A percentile compares a stretch with the other conserved stretches of the same genome.
Evolutionary conservation across 257 asterid species (phyloP).

Genomic region (Scutellaria baicalensis): DNA sequence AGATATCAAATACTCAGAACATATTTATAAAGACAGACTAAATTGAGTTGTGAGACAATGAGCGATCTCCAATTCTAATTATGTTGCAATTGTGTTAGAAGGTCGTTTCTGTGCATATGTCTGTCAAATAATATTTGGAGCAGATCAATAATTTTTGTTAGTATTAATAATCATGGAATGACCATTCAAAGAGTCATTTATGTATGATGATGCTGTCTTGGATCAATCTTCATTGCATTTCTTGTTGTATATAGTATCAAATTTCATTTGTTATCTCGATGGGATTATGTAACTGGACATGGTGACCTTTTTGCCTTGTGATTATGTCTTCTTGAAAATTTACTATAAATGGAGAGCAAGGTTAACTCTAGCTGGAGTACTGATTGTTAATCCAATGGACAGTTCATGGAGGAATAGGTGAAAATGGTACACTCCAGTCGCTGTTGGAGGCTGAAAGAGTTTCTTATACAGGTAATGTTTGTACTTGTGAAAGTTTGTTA

Average conservation of each 20-base stretch:
- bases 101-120: neutral
- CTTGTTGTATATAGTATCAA: neutral
- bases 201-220: neutral
- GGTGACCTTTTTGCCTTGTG: neutral
- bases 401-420: slow-evolving; percentile 97
- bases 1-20: too few relatives aligned
- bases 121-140: neutral
- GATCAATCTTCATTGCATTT: neutral
- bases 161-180: neutral
- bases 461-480: slow-evolving; percentile 52
- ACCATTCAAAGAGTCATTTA: neutral
- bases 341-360: neutral
- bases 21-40: neutral
- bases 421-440: slow-evolving; percentile 86
- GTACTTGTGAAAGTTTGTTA: neutral
- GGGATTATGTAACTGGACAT: neutral
- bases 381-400: slow-evolving; percentile 16
- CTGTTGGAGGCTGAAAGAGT: slow-evolving; percentile 69
- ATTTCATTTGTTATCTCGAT: neutral
- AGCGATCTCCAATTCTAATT: neutral
- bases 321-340: neutral
- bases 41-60: neutral
- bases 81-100: neutral
- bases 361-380: neutral
- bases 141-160: neutral